Base-by-base conservation (phyloP, 2,329 filamentous ascomycete genomes). In the Pseudogymnoascus sp. region DNA sequence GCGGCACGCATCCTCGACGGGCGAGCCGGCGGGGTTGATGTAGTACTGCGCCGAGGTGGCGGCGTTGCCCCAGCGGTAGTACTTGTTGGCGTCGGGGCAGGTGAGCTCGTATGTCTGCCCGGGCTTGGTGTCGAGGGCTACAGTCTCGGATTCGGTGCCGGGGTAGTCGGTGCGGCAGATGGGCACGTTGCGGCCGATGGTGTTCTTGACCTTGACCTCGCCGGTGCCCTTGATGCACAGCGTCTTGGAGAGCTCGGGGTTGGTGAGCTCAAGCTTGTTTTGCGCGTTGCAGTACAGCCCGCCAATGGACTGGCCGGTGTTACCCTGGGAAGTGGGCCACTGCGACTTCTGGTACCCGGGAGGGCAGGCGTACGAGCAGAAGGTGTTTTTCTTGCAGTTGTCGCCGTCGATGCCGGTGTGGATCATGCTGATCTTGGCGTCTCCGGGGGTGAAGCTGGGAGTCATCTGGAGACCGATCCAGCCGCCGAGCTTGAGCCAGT, bases 101-200 rank as follows among this genome's bases (percentile, higher is more conserved):
- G 89, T 90, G 65, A 99, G 76, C 34, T 78, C 74, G 62, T 83
- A 76, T 23, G 75, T 80, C 56, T 74, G 68, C 61, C 88, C 88
- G 58, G 88, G 75, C 4, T 73, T 65, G 41, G 86, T 79, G 61
- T 83, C 75, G 52, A 92, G 76, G 48, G 92, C 89, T 61, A 97
- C 81, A 59, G 88, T 89, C 84, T 96, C 92, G 67, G 80, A 80
- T 77, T 99, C 94, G 61, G 85, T 91, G 70, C 91, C 92, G 63
- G 94, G 94, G 76, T 99, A 99, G 73, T 96, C 91, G 65, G 94
- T 97, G 73, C 90, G 90, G 83, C 94, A 99, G 67, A 95, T 82
- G 45, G 87, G 81, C 26, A 89, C 86, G 41, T 81, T 75, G 35
- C 82, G 71, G 57, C 74, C 70, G 33, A 96, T 79, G 60, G 86